Base-by-base conservation (phyloP, 2,329 filamentous ascomycete genomes). In the Penicillium verrucosum region DNA sequence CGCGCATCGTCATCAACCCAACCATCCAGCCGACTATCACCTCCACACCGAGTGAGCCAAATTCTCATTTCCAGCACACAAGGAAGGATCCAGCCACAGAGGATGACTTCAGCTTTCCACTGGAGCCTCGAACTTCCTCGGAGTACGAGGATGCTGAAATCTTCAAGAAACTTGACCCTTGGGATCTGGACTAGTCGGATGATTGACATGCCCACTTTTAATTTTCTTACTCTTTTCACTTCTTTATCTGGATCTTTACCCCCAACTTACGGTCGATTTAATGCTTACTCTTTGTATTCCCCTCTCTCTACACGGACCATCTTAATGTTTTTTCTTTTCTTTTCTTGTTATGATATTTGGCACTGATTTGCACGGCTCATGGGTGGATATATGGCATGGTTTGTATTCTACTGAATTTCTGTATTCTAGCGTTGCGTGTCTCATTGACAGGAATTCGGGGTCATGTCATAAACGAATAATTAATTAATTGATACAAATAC, bases 1-100 rank as follows among this genome's bases (percentile, higher is more conserved):
- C 89, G 0, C 86, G 84, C 60, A 90, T 96, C 60, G 82, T 86
- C 5, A 64, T 72, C 40, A 70, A 65, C 12, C 68, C 70, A 11
- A 60, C 62, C n/a, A 68, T 63, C 10, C 29, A 54, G 4, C 68
- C 70, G 9, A 62, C 60, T n/a, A 27, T 64, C 32, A 66, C 61
- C 32, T 62, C 69, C 10, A 57, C 64, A 1, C 38, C 60, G 34
- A 53, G 56, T 8, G 61, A 65, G 14, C 34, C 64, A 6, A 59
- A 57, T 5, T 50, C 61, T 54, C 30, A 62, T 57, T 45, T 61
- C 53, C 32, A 62, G 60, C 50, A 64, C 54, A 12, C 62, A 51
- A 45, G 18, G 42, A 41, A 55, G 44, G 4, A 46, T 57, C 44
- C 62, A 59, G 65, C 70, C 37, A 62, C 66, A 14, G 70, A 73